phyloP scores from a whole-genome alignment of 2,329 filamentous ascomycete species.

The Phyllosticta citribraziliensis region DNA sequence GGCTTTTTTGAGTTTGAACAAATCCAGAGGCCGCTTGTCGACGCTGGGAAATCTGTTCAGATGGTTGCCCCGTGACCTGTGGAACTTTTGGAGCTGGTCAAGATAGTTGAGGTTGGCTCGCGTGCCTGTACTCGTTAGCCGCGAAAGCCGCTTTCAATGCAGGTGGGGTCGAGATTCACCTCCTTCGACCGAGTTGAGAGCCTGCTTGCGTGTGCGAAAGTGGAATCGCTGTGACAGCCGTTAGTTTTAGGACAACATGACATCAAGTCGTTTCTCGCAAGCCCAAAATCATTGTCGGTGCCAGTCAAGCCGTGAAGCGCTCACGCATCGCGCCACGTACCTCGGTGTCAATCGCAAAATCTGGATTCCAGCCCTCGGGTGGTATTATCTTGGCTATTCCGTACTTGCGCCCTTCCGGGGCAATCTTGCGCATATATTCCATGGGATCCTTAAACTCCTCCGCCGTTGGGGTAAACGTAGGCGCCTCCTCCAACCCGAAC shows the following conservation, averaged over 20 bases:
- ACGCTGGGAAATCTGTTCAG: slow-evolving; percentile 91
- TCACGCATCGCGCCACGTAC: slow-evolving; percentile 41
- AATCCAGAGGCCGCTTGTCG: slow-evolving; percentile 90
- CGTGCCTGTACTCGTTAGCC: slow-evolving; percentile 51
- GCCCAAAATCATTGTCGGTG: background rate
- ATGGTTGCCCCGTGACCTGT: slow-evolving; percentile 92
- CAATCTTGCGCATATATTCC: slow-evolving; percentile 86
- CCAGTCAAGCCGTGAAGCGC: background rate
- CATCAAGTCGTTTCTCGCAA: background rate
- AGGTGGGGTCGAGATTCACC: slow-evolving; percentile 50
- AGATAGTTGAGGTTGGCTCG: slow-evolving; percentile 93
- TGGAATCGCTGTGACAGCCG: slow-evolving; percentile 66
- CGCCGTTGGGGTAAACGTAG: slow-evolving; percentile 79
- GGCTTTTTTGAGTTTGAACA: slow-evolving; percentile 93
- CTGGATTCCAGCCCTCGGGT: slow-evolving; percentile 84
- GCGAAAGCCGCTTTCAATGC: background rate
- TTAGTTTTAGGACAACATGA: slow-evolving; percentile 1
- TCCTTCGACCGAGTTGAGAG: slow-evolving; percentile 96
- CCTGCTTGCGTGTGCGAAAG: slow-evolving; percentile 90
- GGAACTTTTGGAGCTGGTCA: slow-evolving; percentile 89
- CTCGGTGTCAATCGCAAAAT: slow-evolving; percentile 95
- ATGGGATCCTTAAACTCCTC: slow-evolving; percentile 94
- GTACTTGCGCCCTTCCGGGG: slow-evolving; percentile 73
- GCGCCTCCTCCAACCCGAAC: slow-evolving; percentile 79
- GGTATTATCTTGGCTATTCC: slow-evolving; percentile 95